These are phyloP conservation scores for Penicillium sclerotigenum DNA, from an alignment of 2,329 filamentous ascomycete species.

Conservation along the genomic window DNA sequence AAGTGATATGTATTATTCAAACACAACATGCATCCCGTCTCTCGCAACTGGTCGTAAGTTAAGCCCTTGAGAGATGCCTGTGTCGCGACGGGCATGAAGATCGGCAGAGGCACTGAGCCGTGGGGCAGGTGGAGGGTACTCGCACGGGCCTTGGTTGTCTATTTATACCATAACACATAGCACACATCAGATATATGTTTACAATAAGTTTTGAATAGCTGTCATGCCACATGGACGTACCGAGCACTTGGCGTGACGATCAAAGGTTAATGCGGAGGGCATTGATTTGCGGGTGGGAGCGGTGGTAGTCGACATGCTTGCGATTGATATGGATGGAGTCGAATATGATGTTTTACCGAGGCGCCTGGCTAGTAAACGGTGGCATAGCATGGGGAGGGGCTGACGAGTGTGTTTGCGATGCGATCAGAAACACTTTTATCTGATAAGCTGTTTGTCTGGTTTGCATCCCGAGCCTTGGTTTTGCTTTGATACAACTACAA, in stretches of 20 bases:
- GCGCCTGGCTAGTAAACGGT: constrained; percentile 6
- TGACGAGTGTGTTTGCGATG: constrained; percentile 10
- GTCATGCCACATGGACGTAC: constrained; percentile 50
- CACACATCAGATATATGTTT: constrained; percentile 3
- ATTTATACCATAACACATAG: constrained; percentile 1
- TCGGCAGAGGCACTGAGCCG: constrained; percentile 81
- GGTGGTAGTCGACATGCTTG: constrained; percentile 31
- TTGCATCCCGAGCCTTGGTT: constrained; percentile 11
- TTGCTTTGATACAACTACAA: background rate
- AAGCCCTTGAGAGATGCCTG: constrained; percentile 94
- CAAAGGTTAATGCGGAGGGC: constrained; percentile 69
- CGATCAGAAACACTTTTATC: constrained; percentile 16
- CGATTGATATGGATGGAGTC: constrained; percentile 1
- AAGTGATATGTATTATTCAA: constrained; percentile 98
- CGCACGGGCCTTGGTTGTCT: constrained; percentile 94
- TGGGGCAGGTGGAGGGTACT: constrained; percentile 85
- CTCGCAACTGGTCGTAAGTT: constrained; percentile 86
- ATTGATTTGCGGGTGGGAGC: constrained; percentile 31
- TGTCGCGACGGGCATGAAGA: constrained; percentile 98
- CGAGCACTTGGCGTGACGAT: constrained; percentile 74
- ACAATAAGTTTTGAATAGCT: constrained; percentile 3
- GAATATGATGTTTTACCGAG: background rate
- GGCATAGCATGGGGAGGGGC: constrained; percentile 20
- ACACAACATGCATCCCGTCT: constrained; percentile 84
- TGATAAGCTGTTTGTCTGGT: constrained; percentile 25